These are phyloP conservation scores for Gymnopilus dilepis DNA, from an alignment of 768 basidiomycete species.

Conservation along the genomic window DNA sequence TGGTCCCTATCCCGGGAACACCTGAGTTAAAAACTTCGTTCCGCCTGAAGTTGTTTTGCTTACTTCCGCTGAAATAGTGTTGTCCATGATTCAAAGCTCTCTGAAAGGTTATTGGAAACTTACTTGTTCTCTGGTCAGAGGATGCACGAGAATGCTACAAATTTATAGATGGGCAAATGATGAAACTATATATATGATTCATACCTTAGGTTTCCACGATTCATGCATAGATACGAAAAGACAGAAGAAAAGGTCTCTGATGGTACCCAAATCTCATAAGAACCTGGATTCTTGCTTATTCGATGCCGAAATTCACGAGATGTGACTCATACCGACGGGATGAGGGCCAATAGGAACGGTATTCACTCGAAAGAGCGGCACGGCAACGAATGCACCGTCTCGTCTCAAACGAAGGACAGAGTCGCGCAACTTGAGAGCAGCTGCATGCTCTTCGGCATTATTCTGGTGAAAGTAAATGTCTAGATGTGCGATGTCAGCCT, in stretches of 20 bases:
- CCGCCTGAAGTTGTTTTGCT: conserved; percentile 22
- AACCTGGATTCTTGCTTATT: conserved; percentile 43
- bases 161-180: background rate
- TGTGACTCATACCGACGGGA: conserved; percentile 63
- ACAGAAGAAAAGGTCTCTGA: conserved; percentile 74
- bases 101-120: conserved; percentile 25
- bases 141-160: conserved; percentile 72
- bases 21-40: background rate
- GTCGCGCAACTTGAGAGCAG: conserved; percentile 71
- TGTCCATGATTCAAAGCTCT: background rate
- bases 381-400: conserved; percentile 81
- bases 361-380: conserved; percentile 76
- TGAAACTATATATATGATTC: background rate
- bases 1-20: conserved; percentile 59
- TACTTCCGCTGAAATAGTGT: conserved; percentile 50
- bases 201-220: conserved; percentile 73
- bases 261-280: conserved; percentile 84
- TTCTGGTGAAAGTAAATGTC: conserved; percentile 83
- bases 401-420: conserved; percentile 71
- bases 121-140: conserved; percentile 73
- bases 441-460: conserved; percentile 64
- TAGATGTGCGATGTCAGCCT: conserved; percentile 29
- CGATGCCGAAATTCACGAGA: background rate
- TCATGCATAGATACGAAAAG: conserved; percentile 76
- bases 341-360: conserved; percentile 74